Percentiles rank a stretch among this genome's conserved stretches.
Evolutionary conservation across 1,284 basidiomycete species (phyloP).

Genomic region (Boletus albobrunnescens): DNA sequence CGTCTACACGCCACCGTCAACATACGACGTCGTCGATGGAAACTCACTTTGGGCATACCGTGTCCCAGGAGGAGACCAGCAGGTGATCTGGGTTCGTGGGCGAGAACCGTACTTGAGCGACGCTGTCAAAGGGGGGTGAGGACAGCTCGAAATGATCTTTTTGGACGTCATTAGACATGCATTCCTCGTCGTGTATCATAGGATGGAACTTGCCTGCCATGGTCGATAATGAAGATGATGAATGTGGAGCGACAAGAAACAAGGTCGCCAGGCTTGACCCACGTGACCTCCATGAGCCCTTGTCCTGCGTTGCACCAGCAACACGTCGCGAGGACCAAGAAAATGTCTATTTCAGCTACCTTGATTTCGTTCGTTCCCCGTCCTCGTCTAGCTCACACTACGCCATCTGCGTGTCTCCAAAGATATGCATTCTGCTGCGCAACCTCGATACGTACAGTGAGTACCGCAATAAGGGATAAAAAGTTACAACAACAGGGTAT

Average conservation of each 20-base stretch:
- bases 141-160: conserved; percentile 50
- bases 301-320: too few relatives aligned
- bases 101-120: conserved; percentile 80
- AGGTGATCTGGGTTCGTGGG: conserved; percentile 72
- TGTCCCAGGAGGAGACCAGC: conserved; percentile 85
- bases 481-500: conserved; percentile 36
- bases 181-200: neutral
- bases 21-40: neutral
- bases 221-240: neutral
- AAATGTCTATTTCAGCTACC: too few relatives aligned
- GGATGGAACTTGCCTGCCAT: conserved; percentile 25
- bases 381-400: too few relatives aligned
- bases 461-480: conserved; percentile 26
- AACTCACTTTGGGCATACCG: conserved; percentile 47
- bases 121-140: conserved; percentile 79
- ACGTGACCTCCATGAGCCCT: too few relatives aligned
- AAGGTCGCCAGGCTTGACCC: too few relatives aligned
- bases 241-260: neutral
- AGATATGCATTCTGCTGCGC: conserved; percentile 37
- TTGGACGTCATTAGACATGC: neutral
- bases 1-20: conserved; percentile 43
- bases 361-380: too few relatives aligned
- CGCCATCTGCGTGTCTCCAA: conserved; percentile 20
- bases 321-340: too few relatives aligned
- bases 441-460: conserved; percentile 29